A percentile compares a stretch with the other conserved stretches of the same genome.
These are phyloP conservation scores for Marasmius sp. DNA, from an alignment of 1,284 basidiomycete species.

Conservation along the genomic window DNA sequence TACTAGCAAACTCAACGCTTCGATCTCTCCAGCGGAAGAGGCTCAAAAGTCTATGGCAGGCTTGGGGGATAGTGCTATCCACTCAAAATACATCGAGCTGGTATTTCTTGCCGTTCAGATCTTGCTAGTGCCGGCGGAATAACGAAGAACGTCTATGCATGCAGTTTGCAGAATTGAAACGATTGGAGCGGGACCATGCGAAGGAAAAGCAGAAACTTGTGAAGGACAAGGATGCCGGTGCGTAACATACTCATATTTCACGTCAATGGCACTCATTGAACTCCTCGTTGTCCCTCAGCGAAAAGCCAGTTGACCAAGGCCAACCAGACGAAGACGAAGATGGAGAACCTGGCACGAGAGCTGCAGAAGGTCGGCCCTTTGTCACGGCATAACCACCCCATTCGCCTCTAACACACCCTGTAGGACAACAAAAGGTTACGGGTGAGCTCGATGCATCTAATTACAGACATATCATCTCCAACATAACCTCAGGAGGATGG, in stretches of 20 bases:
- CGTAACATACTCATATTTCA: conserved; percentile 20
- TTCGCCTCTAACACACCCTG: conserved; percentile 19
- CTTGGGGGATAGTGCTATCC: conserved; percentile 74
- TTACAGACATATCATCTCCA: conserved; percentile 7
- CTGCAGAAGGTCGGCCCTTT: conserved; percentile 67
- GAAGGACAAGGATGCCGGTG: conserved; percentile 85
- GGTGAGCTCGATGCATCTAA: conserved; percentile 43
- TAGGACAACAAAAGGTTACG: conserved; percentile 84
- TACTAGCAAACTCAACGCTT: conserved; percentile 7
- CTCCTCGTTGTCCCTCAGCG: conserved; percentile 40
- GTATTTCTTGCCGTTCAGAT: conserved; percentile 39
- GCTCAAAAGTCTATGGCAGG: conserved; percentile 79
- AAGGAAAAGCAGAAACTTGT: conserved; percentile 85
- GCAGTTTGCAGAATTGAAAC: conserved; percentile 81
- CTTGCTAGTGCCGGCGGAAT: background rate
- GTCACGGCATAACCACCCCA: background rate
- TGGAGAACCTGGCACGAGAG: conserved; percentile 82
- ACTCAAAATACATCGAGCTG: conserved; percentile 81
- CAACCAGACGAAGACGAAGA: conserved; percentile 83
- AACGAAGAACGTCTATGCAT: background rate
- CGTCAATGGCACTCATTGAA: conserved; percentile 12
- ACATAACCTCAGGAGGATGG: conserved; percentile 65
- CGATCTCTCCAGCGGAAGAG: conserved; percentile 63
- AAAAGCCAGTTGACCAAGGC: conserved; percentile 81
- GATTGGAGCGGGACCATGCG: conserved; percentile 79